phyloP scores from a whole-genome alignment of 345 rosid genomes.

The Odontarrhena argentea region DNA sequence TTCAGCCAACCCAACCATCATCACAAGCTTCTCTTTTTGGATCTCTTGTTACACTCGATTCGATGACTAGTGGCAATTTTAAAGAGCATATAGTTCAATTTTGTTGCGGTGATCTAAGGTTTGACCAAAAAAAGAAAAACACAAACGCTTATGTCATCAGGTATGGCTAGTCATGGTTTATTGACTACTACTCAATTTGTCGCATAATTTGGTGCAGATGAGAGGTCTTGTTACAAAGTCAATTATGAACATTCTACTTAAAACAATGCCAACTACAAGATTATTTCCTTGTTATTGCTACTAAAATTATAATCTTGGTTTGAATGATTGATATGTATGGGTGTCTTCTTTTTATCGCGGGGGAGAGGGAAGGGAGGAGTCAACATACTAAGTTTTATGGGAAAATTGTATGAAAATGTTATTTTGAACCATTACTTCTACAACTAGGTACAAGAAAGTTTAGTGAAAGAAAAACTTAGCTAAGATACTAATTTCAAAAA shows the following conservation, averaged over 20 bases:
- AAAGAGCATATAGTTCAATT: background rate
- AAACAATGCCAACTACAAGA: constrained; percentile 11
- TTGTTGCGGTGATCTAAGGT: background rate
- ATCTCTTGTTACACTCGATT: background rate
- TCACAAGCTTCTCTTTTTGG: background rate
- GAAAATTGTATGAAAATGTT: too few species aligned
- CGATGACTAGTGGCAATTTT: background rate
- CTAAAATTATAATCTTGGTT: background rate
- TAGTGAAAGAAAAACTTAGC: too few species aligned
- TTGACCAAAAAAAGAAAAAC: constrained; percentile 20
- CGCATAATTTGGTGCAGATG: constrained; percentile 27
- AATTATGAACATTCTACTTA: background rate
- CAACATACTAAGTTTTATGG: too few species aligned
- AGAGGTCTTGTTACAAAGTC: constrained; percentile 21
- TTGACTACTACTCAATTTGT: constrained; percentile 14
- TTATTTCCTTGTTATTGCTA: background rate
- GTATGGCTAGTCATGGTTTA: constrained; percentile 13
- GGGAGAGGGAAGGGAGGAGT: too few species aligned
- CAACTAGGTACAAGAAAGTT: too few species aligned
- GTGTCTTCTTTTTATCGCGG: background rate
- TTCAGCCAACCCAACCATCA: constrained; percentile 13
- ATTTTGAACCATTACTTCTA: too few species aligned
- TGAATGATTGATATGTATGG: background rate
- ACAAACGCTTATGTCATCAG: constrained; percentile 9
- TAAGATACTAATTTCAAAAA: too few species aligned